A percentile compares a stretch with the other conserved stretches of the same genome.
These are phyloP conservation scores for Endoconidiophora polonica DNA, from an alignment of 2,329 filamentous ascomycete genomes.

Conservation along the genomic window DNA sequence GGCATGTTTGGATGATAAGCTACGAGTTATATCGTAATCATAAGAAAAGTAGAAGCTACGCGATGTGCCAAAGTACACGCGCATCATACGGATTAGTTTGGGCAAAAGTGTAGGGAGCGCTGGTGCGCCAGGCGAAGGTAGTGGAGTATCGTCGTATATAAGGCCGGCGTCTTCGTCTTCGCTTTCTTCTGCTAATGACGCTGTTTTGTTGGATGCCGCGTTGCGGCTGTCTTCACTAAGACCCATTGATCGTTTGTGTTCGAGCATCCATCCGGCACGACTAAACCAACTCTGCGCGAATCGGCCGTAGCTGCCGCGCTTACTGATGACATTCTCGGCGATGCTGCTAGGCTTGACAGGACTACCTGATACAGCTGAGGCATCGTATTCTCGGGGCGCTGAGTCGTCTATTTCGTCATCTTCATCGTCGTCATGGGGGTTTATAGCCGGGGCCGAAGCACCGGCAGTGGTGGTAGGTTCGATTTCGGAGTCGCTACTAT, in stretches of 20 bases:
- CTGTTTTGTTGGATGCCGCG: conserved; percentile 22
- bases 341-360: conserved; percentile 41
- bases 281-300: conserved; percentile 91
- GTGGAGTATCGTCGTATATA: conserved; percentile 6
- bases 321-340: conserved; percentile 74
- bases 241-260: conserved; percentile 52
- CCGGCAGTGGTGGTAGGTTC: conserved; percentile 33
- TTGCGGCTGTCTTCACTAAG: conserved; percentile 31
- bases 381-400: conserved; percentile 20
- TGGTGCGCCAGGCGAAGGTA: conserved; percentile 1
- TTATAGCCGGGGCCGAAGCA: conserved; percentile 12
- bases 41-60: conserved; percentile 91
- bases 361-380: conserved; percentile 16
- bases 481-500: conserved; percentile 17
- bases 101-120: conserved; percentile 45
- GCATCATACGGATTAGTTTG: conserved; percentile 68
- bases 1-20: conserved; percentile 27
- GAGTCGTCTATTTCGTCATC: conserved; percentile 30
- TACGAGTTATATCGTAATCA: conserved; percentile 76
- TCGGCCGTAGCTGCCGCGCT: conserved; percentile 67
- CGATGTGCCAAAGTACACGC: conserved; percentile 66
- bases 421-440: neutral
- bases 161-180: conserved; percentile 11
- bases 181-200: conserved; percentile 15
- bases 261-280: conserved; percentile 60